Evolutionary conservation across 176 grass and related monocot genomes (phyloP), one percentile per base, ranked within the genome.

Genomic region (Miscanthus lutarioriparius): DNA sequence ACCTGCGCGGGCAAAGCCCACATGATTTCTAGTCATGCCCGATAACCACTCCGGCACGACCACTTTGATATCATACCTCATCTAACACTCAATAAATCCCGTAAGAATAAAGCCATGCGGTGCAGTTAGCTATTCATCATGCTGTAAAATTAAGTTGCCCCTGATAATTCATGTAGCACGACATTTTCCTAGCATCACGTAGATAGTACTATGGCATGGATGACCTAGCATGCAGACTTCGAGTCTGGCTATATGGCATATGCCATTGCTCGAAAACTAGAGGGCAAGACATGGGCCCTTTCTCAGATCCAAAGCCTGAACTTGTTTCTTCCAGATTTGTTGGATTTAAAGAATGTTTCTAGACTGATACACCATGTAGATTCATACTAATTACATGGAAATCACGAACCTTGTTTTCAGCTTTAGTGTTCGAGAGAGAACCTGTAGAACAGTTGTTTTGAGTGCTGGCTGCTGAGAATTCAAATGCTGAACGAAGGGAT

Each of bases 21-120:
- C 93, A 95, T 96, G 96, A 98, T 98, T 98, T 98, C 96, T 95
- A 95, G 96, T 98, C 93, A 95, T 98, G 93, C 96, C 96, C 96
- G 91, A 95, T 98, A 95, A 94, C 96, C 93, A 98, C 96, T 98
- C 96, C 91, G 89, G 71, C 71, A 74, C 71, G 71, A 49, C 43
- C 71, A 74, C 71, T 1, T n/a, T 15, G 22, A 1, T 70, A 36
- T 1, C 3, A 12, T 5, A 4, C 0, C 0, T 2, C 0, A 19
- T 51, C 15, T 15, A 26, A 37, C 33, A 35, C 2, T 35, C 3
- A 35, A 35, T 4, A n/a, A n/a, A n/a, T n/a, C n/a, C n/a, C n/a
- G n/a, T n/a, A n/a, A n/a, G n/a, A n/a, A n/a, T n/a, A n/a, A n/a
- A n/a, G n/a, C n/a, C n/a, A n/a, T n/a, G n/a, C n/a, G n/a, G n/a